Evolutionary conservation across 2,329 filamentous ascomycete genomes (phyloP).

Genomic region (Huntiella savannae): DNA sequence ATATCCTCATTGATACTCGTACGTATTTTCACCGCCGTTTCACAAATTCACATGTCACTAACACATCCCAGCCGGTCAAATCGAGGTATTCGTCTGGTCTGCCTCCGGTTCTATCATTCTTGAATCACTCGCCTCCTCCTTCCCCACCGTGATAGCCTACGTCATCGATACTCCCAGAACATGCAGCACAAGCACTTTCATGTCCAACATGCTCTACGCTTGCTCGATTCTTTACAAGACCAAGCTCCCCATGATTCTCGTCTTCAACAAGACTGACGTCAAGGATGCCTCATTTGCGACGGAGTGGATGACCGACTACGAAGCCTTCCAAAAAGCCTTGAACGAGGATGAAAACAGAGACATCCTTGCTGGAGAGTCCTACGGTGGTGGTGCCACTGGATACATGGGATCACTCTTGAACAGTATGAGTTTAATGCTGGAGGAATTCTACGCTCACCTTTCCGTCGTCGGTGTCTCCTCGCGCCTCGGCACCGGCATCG

Average conservation of each 20-base stretch:
- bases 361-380: constrained; percentile 55
- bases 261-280: constrained; percentile 98
- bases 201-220: constrained; percentile 99
- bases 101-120: constrained; percentile 87
- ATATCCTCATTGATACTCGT: constrained; percentile 82
- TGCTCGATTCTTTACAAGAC: constrained; percentile 98
- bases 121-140: constrained; percentile 77
- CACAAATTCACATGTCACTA: background rate
- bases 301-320: constrained; percentile 99
- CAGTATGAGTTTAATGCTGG: constrained; percentile 92
- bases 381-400: constrained; percentile 55
- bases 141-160: constrained; percentile 93
- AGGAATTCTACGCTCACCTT: constrained; percentile 91
- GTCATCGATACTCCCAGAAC: constrained; percentile 93
- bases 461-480: constrained; percentile 85
- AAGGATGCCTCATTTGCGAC: constrained; percentile 81
- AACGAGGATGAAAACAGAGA: constrained; percentile 61
- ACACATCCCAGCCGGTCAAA: constrained; percentile 52
- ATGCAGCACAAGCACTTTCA: constrained; percentile 86
- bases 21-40: constrained; percentile 10
- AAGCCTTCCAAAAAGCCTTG: constrained; percentile 78
- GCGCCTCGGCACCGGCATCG: constrained; percentile 77
- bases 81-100: constrained; percentile 98
- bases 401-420: constrained; percentile 95
- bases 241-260: constrained; percentile 92